phyloP scores from a whole-genome alignment of 2,329 filamentous ascomycete genomes.

The Dactylonectria estremocensis region DNA sequence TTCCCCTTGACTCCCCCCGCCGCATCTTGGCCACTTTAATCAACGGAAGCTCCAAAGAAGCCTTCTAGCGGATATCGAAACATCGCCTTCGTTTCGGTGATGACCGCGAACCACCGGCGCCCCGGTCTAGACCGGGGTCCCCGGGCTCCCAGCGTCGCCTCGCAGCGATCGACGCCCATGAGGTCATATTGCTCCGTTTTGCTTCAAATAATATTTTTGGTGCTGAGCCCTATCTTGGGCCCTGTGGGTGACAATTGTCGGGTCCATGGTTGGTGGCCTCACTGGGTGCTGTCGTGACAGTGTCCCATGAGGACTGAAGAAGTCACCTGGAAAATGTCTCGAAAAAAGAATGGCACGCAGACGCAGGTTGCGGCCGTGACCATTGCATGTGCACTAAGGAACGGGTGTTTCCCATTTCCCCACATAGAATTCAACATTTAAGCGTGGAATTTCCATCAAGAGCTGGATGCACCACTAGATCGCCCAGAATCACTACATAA shows the following conservation, averaged over 20 bases:
- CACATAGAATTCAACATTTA: conserved; percentile 9
- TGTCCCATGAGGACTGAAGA: neutral
- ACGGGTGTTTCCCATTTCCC: conserved; percentile 3
- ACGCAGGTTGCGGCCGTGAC: conserved; percentile 9
- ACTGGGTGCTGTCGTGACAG: neutral
- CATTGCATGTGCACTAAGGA: conserved; percentile 1
- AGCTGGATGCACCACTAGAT: neutral
- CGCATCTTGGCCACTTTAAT: neutral
- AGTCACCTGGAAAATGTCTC: conserved; percentile 7
- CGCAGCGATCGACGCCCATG: conserved; percentile 34
- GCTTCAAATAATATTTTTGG: conserved; percentile 2
- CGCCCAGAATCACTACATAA: neutral
- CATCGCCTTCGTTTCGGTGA: conserved; percentile 37
- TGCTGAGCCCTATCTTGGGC: conserved; percentile 1
- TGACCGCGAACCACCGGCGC: conserved; percentile 38
- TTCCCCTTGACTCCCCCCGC: neutral
- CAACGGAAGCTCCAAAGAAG: conserved; percentile 35
- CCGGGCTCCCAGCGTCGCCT: conserved; percentile 24
- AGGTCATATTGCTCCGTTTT: conserved; percentile 39
- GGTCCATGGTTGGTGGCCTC: conserved; percentile 7
- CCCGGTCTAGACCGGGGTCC: conserved; percentile 36
- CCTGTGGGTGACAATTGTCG: conserved; percentile 2
- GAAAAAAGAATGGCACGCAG: conserved; percentile 4
- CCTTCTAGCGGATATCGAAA: conserved; percentile 32
- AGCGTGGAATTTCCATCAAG: conserved; percentile 12